Evolutionary conservation across 495 filamentous ascomycete genomes (phyloP).

Genomic region (Trichoderma erinaceum): DNA sequence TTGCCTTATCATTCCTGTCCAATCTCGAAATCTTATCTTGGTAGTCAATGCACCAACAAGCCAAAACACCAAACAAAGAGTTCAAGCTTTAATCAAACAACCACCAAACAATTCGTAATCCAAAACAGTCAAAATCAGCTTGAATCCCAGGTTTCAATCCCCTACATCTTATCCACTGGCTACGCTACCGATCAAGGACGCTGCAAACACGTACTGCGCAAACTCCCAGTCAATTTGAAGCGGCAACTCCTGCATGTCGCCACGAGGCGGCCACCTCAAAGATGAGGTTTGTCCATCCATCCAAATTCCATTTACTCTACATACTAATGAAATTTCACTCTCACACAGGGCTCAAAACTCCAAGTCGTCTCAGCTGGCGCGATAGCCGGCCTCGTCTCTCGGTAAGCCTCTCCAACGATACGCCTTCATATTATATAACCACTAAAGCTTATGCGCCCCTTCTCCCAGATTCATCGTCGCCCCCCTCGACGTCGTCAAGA

Average conservation of each 20-base stretch:
- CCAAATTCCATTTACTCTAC: not conserved
- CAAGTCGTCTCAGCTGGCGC: constrained; percentile 83
- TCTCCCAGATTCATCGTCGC: constrained; percentile 74
- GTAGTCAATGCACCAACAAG: not conserved
- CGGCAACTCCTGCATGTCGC: constrained; percentile 57
- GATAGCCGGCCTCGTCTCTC: constrained; percentile 81
- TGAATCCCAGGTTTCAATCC: too few species aligned
- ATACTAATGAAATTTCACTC: constrained; percentile 1
- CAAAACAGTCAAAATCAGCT: too few species aligned
- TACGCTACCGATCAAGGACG: not conserved
- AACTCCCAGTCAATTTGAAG: not conserved
- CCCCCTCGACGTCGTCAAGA: constrained; percentile 92
- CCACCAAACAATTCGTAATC: too few species aligned
- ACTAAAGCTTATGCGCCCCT: not conserved
- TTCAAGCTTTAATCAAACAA: too few species aligned
- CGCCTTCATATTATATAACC: not conserved
- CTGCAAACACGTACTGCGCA: not conserved
- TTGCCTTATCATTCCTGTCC: not conserved
- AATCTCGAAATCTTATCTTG: not conserved
- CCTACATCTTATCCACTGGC: too few species aligned
- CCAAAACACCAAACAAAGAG: not conserved
- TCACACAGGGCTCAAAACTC: constrained; percentile 65
- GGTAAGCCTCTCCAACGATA: constrained; percentile 52
- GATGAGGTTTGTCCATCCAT: constrained; percentile 61
- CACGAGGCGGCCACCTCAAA: constrained; percentile 67